Base-by-base conservation (phyloP, 371 early-diverging fungal genomes). In the Batrachochytrium dendrobatidis region DNA sequence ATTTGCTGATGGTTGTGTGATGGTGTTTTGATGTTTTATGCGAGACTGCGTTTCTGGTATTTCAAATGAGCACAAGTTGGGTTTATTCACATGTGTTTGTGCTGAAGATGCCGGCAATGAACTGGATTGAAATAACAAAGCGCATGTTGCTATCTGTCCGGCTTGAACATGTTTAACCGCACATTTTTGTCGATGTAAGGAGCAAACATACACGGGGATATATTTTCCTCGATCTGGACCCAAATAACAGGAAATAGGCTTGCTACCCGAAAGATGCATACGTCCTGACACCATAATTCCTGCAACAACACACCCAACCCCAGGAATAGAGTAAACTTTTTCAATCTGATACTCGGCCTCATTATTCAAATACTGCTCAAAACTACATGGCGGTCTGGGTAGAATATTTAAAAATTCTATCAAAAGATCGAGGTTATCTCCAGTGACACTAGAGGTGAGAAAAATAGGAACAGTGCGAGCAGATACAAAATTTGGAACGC, bases 181-280 rank as follows among this genome's bases (percentile, higher is more conserved):
- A 30, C 66, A 65, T 22, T 78, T 60, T 48, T 77, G 75, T 18
- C 77, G 69, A 26, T 79, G 78, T 8, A 76, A 63, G 7, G 78
- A 76, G 18, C 30, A 54, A 10, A 77, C 62, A 18, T 34, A 56
- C 4, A 75, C 63, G 7, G 69, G 72, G 18, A 64, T 57, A 48
- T 70, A 79, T 1, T 48, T 44, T 34, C 76, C 77, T n/a, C 66
- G 66, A 55, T 74, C 72, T n/a, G 79, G 79, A 8, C 79, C 79
- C 15, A 79, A 54, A 55, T 60, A 72, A 12, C 45, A 39, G 34
- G 59, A 30, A 31, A n/a, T 35, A 2, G 39, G 30, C 39, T 15
- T 39, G 15, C 39, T n/a, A 22, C 56, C 52, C 24, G 52, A 25
- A 33, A 67, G 17, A 30, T 49, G 26, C 20, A 77, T 60, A 25